These are phyloP conservation scores for Podospora conica DNA, from an alignment of 495 filamentous ascomycete species.

Conservation along the genomic window DNA sequence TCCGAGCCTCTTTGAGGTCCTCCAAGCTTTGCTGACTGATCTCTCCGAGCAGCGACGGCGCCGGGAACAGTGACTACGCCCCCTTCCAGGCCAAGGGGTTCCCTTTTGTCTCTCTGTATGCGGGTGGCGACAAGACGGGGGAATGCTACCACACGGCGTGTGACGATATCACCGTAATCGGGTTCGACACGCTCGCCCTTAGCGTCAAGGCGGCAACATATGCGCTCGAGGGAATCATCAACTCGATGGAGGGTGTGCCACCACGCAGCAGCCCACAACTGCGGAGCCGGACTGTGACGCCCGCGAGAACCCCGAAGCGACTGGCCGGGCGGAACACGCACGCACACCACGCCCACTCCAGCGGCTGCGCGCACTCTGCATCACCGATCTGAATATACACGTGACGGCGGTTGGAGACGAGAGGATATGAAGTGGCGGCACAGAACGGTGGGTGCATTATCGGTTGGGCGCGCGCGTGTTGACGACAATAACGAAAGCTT, in stretches of 20 bases:
- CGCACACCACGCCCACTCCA: background rate
- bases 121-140: conserved; percentile 58
- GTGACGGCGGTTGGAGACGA: background rate
- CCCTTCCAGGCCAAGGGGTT: conserved; percentile 58
- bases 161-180: conserved; percentile 55
- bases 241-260: conserved; percentile 39
- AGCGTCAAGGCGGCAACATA: conserved; percentile 56
- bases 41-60: conserved; percentile 45
- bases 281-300: background rate
- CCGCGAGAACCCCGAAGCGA: background rate
- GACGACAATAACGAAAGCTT: background rate
- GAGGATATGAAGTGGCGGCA: background rate
- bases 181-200: conserved; percentile 51
- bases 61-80: conserved; percentile 55
- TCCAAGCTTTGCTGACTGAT: conserved; percentile 11
- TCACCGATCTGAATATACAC: background rate
- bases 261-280: conserved; percentile 18
- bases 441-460: background rate
- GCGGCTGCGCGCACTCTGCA: background rate
- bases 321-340: background rate
- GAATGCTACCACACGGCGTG: conserved; percentile 56
- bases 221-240: conserved; percentile 44
- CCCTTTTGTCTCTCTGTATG: conserved; percentile 55
- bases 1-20: background rate
- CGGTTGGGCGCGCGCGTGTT: background rate